Evolutionary conservation across 2,329 filamentous ascomycete species (phyloP), one percentile per base, ranked within the genome.

Genomic region (Fusarium sp.): DNA sequence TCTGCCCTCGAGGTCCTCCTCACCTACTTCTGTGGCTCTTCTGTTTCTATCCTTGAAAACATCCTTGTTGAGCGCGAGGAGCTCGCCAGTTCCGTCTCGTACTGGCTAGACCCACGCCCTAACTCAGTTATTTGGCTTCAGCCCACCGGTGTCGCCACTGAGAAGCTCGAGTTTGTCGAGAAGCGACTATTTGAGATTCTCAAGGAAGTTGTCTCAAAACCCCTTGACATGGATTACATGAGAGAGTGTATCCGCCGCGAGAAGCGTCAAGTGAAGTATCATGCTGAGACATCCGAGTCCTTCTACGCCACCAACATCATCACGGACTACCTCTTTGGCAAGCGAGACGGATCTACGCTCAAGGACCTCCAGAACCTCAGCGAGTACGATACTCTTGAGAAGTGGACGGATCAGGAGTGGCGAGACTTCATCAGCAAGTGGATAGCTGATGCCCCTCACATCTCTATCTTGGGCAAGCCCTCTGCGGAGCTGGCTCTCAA

Each of bases 11-110:
- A 94, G 72, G 90, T 97, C 60, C 85, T 97, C 3, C 88, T 98
- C 42, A 91, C 93, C 2, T 99, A 98, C 79, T 90, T 99, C 20
- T 95, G 94, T 72, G 97, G 95, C 7, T 98, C 97, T 1, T 97
- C 97, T 1, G 95, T 97, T 4, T 96, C 96, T 0, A 88, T 99
- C 1, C 86, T 99, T 7, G 96, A 98, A 80, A 98, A 98, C 76
- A 89, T 92, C 20, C 89, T 99, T 70, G 97, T 99, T 3, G 97
- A 99, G 80, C 95, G 93, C 77, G 96, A 98, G 82, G 94, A 97
- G 76, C 89, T 98, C 54, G 94, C 95, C 5, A 98, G 95, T 83
- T 94, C 92, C 8, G 91, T 98, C 13, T 91, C 92, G 58, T 95
- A 93, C 81, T 93, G 90, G 82, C 93, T 91, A 77, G 95, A 98